Percentiles rank a stretch among this genome's conserved stretches.
These are phyloP conservation scores for Apiotrichum sp. DNA, from an alignment of 1,284 basidiomycete species.

Conservation along the genomic window DNA sequence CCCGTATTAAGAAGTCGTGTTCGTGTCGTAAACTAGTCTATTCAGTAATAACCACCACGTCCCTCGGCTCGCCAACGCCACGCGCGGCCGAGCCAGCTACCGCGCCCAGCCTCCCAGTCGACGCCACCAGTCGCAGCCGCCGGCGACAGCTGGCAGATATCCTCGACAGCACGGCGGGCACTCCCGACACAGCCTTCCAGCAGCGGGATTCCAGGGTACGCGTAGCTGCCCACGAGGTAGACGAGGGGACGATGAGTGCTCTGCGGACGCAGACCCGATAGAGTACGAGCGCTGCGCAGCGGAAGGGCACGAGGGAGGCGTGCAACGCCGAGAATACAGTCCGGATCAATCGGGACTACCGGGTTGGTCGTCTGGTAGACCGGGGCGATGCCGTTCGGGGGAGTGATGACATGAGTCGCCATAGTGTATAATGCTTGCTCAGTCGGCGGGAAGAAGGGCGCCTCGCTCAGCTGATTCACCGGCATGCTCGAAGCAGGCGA, in stretches of 20 bases:
- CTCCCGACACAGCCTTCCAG: conserved; percentile 47
- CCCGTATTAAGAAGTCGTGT: too few species aligned
- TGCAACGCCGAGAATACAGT: conserved; percentile 55
- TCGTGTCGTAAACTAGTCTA: too few species aligned
- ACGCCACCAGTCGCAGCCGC: conserved; percentile 12
- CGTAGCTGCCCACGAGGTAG: conserved; percentile 44
- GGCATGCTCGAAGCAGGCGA: not conserved
- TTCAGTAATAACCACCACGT: not conserved
- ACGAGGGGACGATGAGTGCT: conserved; percentile 12
- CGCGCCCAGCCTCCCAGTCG: conserved; percentile 32
- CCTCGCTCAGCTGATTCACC: not conserved
- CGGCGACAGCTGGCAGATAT: conserved; percentile 12
- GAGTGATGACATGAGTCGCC: conserved; percentile 56
- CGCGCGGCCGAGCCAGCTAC: conserved; percentile 20
- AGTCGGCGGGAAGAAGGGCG: conserved; percentile 26
- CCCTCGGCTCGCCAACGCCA: conserved; percentile 28
- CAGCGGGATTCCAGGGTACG: conserved; percentile 47
- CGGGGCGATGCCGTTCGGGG: not conserved
- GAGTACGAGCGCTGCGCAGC: conserved; percentile 17
- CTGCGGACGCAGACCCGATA: conserved; percentile 12
- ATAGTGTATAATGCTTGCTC: conserved; percentile 51
- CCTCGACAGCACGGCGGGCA: conserved; percentile 32
- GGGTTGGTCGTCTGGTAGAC: conserved; percentile 71
- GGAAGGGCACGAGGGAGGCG: conserved; percentile 54
- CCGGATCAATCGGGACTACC: conserved; percentile 52